These are phyloP conservation scores for Debaryomyces robertsiae DNA, from an alignment of 1,139 yeast species.

Conservation along the genomic window DNA sequence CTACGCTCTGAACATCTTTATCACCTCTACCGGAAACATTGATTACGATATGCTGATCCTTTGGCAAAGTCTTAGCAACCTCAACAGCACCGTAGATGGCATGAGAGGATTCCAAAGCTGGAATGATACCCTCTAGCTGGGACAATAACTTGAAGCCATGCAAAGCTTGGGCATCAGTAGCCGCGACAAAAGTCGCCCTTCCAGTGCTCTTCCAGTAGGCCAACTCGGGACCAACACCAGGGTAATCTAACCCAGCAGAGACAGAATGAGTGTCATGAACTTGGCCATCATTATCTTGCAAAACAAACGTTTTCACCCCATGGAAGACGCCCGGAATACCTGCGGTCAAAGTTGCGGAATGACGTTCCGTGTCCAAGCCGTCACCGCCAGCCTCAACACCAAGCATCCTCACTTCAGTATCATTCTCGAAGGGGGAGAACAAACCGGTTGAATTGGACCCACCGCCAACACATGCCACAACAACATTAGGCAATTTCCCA, in stretches of 20 bases:
- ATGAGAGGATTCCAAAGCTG: conserved; percentile 96
- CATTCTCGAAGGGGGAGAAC: conserved; percentile 91
- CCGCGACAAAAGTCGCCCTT: conserved; percentile 87
- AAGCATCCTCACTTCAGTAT: conserved; percentile 69
- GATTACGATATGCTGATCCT: conserved; percentile 80
- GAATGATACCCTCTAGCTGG: conserved; percentile 96
- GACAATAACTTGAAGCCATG: conserved; percentile 86
- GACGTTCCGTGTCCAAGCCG: conserved; percentile 82
- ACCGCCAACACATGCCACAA: conserved; percentile 99
- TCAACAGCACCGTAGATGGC: conserved; percentile 91
- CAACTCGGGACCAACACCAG: conserved; percentile 98
- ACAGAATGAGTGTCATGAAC: conserved; percentile 97
- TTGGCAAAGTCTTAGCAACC: conserved; percentile 79
- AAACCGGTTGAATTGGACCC: conserved; percentile 97
- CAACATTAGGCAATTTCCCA: conserved; percentile 87
- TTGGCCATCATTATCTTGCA: conserved; percentile 92
- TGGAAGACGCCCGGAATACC: conserved; percentile 98
- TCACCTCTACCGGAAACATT: conserved; percentile 98
- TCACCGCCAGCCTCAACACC: conserved; percentile 99
- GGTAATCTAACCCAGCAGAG: conserved; percentile 97
- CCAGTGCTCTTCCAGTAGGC: conserved; percentile 95
- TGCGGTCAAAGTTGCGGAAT: conserved; percentile 89
- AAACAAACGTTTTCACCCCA: conserved; percentile 91
- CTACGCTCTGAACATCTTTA: conserved; percentile 97
- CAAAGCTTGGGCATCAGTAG: conserved; percentile 91